These are phyloP conservation scores for Nephelium lappaceum DNA, from an alignment of 345 rosid species.

Conservation along the genomic window DNA sequence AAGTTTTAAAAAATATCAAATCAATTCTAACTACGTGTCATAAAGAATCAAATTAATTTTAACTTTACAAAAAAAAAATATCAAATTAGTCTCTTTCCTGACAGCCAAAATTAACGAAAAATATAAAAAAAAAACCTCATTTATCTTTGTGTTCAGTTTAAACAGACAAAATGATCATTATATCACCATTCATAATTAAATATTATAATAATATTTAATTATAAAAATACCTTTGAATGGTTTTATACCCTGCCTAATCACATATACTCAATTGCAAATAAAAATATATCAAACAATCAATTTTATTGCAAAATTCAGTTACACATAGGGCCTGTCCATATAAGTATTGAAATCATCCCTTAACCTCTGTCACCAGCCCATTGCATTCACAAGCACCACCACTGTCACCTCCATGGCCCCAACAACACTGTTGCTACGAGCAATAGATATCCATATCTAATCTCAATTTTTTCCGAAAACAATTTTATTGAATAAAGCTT, in stretches of 20 bases:
- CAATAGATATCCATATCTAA: constrained; percentile 10
- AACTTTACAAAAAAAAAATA: too few species aligned
- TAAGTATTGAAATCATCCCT: constrained; percentile 13
- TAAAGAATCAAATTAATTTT: too few species aligned
- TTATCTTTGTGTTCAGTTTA: too few species aligned
- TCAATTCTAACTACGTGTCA: too few species aligned
- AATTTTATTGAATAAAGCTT: neutral
- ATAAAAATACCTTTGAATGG: too few species aligned
- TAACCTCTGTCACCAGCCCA: constrained; percentile 12
- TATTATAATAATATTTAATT: too few species aligned
- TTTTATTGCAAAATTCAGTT: neutral
- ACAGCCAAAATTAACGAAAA: too few species aligned
- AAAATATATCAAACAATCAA: neutral
- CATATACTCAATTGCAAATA: neutral
- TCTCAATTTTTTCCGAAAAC: neutral
- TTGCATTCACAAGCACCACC: neutral
- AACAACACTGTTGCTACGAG: neutral
- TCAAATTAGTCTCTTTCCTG: too few species aligned
- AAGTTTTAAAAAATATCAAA: too few species aligned
- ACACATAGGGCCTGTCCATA: neutral
- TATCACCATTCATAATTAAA: too few species aligned
- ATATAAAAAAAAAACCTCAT: too few species aligned
- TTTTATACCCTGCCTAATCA: neutral
- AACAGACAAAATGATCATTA: too few species aligned
- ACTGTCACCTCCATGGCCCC: neutral